Percentiles rank a stretch among this genome's conserved stretches.
These are phyloP conservation scores for Botryotinia narcissicola DNA, from an alignment of 2,329 filamentous ascomycete species.

Conservation along the genomic window DNA sequence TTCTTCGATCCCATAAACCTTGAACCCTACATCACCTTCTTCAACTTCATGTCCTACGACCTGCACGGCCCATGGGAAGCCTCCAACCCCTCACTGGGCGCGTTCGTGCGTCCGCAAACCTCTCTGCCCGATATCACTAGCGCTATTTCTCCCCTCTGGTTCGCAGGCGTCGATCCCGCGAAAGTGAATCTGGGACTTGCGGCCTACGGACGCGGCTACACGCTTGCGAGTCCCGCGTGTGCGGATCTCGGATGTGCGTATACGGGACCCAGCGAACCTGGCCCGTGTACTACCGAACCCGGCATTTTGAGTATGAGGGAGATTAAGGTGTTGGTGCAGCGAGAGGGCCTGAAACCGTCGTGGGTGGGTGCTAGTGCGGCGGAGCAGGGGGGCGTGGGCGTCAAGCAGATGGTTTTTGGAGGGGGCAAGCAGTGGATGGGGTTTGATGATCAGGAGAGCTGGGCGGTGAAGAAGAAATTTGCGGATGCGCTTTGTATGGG, in stretches of 20 bases:
- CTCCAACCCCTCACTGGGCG: slow-evolving; percentile 33
- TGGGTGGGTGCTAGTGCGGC: slow-evolving; percentile 20
- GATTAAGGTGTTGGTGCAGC: slow-evolving; percentile 38
- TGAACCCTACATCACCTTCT: slow-evolving; percentile 36
- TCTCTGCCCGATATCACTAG: slow-evolving; percentile 45
- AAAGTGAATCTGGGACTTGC: slow-evolving; percentile 50
- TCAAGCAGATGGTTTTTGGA: slow-evolving; percentile 35
- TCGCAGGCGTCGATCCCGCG: slow-evolving; percentile 40
- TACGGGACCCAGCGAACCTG: slow-evolving; percentile 27
- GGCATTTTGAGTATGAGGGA: slow-evolving; percentile 38
- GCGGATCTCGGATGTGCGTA: slow-evolving; percentile 34
- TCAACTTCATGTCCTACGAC: slow-evolving; percentile 41
- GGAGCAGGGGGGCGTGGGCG: neutral
- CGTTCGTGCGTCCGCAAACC: slow-evolving; percentile 42
- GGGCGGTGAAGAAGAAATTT: slow-evolving; percentile 29
- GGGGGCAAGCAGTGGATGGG: slow-evolving; percentile 43
- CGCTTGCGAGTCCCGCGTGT: slow-evolving; percentile 31
- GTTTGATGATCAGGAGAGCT: slow-evolving; percentile 40
- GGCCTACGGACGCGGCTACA: slow-evolving; percentile 49
- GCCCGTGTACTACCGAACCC: slow-evolving; percentile 34
- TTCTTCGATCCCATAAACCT: slow-evolving; percentile 36
- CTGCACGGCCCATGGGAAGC: slow-evolving; percentile 46
- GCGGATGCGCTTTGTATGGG: slow-evolving; percentile 35
- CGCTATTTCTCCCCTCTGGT: slow-evolving; percentile 43
- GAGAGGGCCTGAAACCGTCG: slow-evolving; percentile 28